phyloP scores from a whole-genome alignment of 352 stramenopile genomes.

The Albugo candida region DNA sequence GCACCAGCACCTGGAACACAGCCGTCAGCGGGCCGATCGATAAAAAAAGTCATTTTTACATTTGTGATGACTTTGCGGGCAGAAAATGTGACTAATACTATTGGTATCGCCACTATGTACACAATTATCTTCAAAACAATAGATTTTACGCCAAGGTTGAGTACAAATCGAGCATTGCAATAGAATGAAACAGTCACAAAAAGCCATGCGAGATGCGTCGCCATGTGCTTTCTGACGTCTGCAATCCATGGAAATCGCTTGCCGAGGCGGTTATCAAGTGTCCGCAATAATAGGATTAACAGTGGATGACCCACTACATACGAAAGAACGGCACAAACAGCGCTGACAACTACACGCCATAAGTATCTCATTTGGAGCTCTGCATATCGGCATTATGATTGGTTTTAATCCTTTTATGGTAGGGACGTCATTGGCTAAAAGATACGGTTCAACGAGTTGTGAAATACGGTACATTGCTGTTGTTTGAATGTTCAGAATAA shows the following conservation, averaged over 20 bases:
- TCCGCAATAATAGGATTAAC: constrained; percentile 2
- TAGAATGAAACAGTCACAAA: constrained; percentile 9
- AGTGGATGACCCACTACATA: no score
- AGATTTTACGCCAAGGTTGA: constrained; percentile 28
- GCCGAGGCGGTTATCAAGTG: constrained; percentile 38
- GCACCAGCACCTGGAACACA: constrained; percentile 30
- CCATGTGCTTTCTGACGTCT: constrained; percentile 59
- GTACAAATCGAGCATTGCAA: constrained; percentile 16
- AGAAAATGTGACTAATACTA: constrained; percentile 54
- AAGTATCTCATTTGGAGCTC: no score
- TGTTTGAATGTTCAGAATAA: no score
- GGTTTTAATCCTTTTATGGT: no score
- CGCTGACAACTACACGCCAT: no score
- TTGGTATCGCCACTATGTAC: constrained; percentile 35
- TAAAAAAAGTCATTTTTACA: constrained; percentile 16
- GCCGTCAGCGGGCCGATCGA: background rate
- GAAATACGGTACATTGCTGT: no score
- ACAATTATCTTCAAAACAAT: constrained; percentile 26
- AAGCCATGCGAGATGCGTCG: constrained; percentile 56
- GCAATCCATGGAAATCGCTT: constrained; percentile 25
- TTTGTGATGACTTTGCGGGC: constrained; percentile 63
- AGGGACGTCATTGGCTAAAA: no score
- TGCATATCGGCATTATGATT: no score
- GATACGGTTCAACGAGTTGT: no score
- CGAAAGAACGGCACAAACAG: no score